Percentiles rank a stretch among this genome's conserved stretches.
These are phyloP conservation scores for Syzygium jambos DNA, from an alignment of 345 rosid species.

Conservation along the genomic window DNA sequence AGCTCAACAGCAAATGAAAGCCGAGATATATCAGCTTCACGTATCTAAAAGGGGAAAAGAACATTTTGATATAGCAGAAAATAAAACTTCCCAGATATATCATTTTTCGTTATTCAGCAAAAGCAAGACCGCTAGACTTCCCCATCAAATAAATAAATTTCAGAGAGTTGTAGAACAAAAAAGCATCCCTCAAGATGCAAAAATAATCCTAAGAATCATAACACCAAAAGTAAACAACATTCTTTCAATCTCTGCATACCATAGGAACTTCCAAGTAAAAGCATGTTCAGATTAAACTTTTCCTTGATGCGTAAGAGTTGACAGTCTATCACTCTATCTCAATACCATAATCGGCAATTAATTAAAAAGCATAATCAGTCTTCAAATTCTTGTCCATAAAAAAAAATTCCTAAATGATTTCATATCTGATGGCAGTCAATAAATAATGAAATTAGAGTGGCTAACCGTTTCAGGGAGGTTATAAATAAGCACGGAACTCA, in stretches of 20 bases:
- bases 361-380: neutral
- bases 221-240: neutral
- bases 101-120: neutral
- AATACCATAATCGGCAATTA: neutral
- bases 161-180: neutral
- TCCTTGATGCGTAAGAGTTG: neutral
- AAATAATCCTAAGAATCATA: neutral
- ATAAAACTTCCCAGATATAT: neutral
- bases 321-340: neutral
- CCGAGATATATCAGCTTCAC: conserved; percentile 98
- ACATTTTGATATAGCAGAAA: neutral
- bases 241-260: neutral
- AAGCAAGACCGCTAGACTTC: neutral
- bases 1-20: conserved; percentile 98
- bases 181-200: neutral
- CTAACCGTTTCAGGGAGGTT: conserved; percentile 97
- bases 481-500: conserved; percentile 96
- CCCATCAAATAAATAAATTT: neutral
- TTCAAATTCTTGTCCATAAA: neutral
- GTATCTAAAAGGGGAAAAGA: conserved; percentile 43
- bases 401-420: neutral
- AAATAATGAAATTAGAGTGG: conserved; percentile 4
- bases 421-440: neutral
- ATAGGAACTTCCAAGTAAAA: neutral
- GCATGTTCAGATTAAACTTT: neutral